A percentile compares a stretch with the other conserved stretches of the same genome.
phyloP scores from a whole-genome alignment of 23 red algal genomes.

The Gracilaria domingensis region DNA sequence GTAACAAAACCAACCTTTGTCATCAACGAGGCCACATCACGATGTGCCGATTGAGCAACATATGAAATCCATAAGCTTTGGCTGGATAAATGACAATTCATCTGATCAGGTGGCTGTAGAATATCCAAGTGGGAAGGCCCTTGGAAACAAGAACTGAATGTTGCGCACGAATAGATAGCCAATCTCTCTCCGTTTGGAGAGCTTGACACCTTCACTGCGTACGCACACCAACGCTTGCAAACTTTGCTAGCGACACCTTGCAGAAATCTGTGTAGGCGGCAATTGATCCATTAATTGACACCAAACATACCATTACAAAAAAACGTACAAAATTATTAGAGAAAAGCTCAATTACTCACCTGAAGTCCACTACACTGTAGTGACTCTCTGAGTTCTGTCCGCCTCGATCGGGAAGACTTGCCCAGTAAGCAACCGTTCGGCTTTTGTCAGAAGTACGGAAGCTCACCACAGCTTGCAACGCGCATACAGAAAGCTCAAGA shows the following conservation, averaged over 20 bases:
- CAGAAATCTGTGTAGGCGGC: too few relatives aligned
- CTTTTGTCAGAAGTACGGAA: neutral
- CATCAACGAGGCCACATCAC: neutral
- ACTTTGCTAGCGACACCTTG: neutral
- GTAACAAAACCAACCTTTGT: neutral
- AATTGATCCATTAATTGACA: neutral
- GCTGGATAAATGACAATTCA: neutral
- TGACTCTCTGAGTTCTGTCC: too few relatives aligned
- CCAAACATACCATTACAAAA: neutral
- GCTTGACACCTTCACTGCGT: too few relatives aligned
- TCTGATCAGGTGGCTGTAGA: neutral
- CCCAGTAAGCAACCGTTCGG: neutral
- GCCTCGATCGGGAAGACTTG: too few relatives aligned
- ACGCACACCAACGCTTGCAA: too few relatives aligned
- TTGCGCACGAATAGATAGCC: neutral
- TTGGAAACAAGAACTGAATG: neutral
- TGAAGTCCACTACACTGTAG: too few relatives aligned
- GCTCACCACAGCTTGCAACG: neutral
- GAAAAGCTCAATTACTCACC: neutral
- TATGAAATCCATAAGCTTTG: neutral
- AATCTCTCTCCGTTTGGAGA: too few relatives aligned
- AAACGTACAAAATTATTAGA: neutral
- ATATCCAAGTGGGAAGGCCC: neutral
- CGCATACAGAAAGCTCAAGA: neutral
- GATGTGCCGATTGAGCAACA: neutral